Evolutionary conservation across 306 rosid genomes (phyloP).

Genomic region (Astragalus glycyphyllos): DNA sequence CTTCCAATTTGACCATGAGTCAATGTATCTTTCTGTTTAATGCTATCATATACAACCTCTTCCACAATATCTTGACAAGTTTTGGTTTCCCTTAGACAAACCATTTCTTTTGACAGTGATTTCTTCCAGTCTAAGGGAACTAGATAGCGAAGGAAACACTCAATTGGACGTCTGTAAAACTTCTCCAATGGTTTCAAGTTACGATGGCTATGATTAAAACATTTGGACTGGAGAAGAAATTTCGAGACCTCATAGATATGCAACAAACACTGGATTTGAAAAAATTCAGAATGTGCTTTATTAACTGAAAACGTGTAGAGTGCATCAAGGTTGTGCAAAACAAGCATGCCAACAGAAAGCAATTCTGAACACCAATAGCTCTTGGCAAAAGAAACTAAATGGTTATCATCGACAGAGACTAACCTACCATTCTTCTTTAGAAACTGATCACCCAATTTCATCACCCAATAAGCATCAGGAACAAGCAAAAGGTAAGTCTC

Average conservation of each 20-base stretch:
- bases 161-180: conserved; percentile 40
- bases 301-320: conserved; percentile 44
- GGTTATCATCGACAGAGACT: conserved; percentile 46
- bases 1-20: conserved; percentile 63
- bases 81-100: conserved; percentile 52
- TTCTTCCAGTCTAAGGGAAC: conserved; percentile 57
- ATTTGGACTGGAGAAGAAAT: conserved; percentile 50
- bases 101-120: conserved; percentile 43
- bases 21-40: conserved; percentile 10
- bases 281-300: conserved; percentile 31
- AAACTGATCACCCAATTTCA: conserved; percentile 38
- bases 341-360: conserved; percentile 54
- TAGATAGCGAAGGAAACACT: conserved; percentile 24
- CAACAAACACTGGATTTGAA: conserved; percentile 46
- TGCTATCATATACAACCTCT: conserved; percentile 43
- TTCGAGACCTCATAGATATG: conserved; percentile 56
- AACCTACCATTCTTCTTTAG: conserved; percentile 49
- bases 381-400: conserved; percentile 49
- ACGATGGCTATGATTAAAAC: conserved; percentile 21
- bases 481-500: conserved; percentile 51
- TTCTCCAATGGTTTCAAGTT: conserved; percentile 32
- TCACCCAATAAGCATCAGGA: conserved; percentile 69
- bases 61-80: conserved; percentile 40
- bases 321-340: conserved; percentile 54
- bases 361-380: conserved; percentile 66